Conservation (phyloP, 2,329 filamentous ascomycete genomes). For the Clonostachys solani region DNA sequence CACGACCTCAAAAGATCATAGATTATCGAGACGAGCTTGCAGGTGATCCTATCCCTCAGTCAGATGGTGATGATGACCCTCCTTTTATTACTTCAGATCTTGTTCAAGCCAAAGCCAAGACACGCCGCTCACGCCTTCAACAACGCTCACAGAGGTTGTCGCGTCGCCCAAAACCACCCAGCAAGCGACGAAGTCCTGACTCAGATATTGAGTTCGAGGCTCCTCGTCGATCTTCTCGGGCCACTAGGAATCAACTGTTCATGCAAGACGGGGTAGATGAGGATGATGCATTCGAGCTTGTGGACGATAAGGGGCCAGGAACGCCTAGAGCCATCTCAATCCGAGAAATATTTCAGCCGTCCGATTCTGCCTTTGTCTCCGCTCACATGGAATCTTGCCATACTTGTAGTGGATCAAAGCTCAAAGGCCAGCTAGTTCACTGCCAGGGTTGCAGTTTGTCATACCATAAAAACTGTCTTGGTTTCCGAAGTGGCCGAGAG, state of each 20-base stretch:
- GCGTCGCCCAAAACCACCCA: too few species aligned
- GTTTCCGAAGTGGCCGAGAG: constrained; percentile 68
- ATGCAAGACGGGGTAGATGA: constrained; percentile 50
- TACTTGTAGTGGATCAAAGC: constrained; percentile 50
- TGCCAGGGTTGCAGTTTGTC: constrained; percentile 88
- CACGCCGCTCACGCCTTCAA: too few species aligned
- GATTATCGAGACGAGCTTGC: constrained; percentile 3
- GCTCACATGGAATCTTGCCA: constrained; percentile 71
- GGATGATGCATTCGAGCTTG: constrained; percentile 54
- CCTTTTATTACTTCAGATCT: too few species aligned
- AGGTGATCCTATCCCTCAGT: background rate
- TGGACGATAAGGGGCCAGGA: constrained; percentile 38
- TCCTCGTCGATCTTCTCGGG: constrained; percentile 42
- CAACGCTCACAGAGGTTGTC: too few species aligned
- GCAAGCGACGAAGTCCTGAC: constrained; percentile 7
- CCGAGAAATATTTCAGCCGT: constrained; percentile 67
- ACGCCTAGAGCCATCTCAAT: constrained; percentile 58
- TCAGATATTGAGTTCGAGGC: constrained; percentile 51
- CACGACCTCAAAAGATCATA: background rate
- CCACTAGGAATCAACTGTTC: constrained; percentile 33
- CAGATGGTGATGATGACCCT: constrained; percentile 23
- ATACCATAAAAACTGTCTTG: constrained; percentile 82
- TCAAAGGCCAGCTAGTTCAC: constrained; percentile 66
- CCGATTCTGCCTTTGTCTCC: constrained; percentile 61
- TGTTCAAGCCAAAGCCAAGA: too few species aligned